These are phyloP conservation scores for Linaria vulgaris DNA, from an alignment of 257 asterid species.

Conservation along the genomic window DNA sequence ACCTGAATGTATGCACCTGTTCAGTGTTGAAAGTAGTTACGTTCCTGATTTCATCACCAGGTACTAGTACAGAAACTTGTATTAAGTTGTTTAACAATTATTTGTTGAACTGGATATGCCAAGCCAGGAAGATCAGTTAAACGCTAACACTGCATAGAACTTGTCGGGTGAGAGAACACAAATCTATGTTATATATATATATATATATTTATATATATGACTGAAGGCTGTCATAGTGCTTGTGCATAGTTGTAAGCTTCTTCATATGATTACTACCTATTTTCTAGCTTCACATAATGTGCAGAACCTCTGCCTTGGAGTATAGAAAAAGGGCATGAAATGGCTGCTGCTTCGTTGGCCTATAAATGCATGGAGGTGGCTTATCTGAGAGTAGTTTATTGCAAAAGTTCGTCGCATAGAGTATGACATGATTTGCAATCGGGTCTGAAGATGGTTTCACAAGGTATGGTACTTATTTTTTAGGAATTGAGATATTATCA, in stretches of 20 bases:
- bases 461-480: slow-evolving; percentile 44
- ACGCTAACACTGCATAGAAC: slow-evolving; percentile 5
- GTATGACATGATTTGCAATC: slow-evolving; percentile 62
- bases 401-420: slow-evolving; percentile 58
- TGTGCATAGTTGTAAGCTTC: slow-evolving; percentile 13
- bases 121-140: background rate
- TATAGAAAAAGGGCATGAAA: slow-evolving; percentile 66
- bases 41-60: slow-evolving; percentile 5
- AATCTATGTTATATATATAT: slow-evolving; percentile 10
- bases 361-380: slow-evolving; percentile 93
- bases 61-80: background rate
- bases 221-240: too few species aligned
- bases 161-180: background rate
- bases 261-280: slow-evolving; percentile 21
- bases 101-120: background rate
- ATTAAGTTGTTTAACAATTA: slow-evolving; percentile 6
- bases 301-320: slow-evolving; percentile 77
- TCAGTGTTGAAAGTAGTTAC: too few species aligned
- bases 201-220: too few species aligned
- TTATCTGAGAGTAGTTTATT: slow-evolving; percentile 67
- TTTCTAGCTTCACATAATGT: slow-evolving; percentile 29
- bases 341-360: slow-evolving; percentile 86
- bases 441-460: slow-evolving; percentile 66
- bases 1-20: too few species aligned
- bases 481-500: slow-evolving; percentile 6